Conservation (phyloP, 805 yeast genomes). For the Zygoascus biomembranicola region DNA sequence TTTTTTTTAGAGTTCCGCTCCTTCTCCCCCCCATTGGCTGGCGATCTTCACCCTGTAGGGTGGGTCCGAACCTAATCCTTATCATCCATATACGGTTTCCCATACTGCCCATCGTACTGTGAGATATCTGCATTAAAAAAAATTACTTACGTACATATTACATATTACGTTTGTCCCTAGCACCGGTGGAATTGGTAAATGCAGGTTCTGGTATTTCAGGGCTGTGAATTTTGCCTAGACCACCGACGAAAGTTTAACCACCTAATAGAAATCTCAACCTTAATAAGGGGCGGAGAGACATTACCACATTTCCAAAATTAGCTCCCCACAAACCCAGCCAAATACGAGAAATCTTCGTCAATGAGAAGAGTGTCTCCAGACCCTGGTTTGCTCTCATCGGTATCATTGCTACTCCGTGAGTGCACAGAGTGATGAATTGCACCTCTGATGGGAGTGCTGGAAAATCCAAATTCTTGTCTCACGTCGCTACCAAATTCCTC, state of each 20-base stretch:
- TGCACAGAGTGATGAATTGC: background rate
- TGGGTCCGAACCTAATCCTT: background rate
- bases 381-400: background rate
- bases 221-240: too few species aligned
- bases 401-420: background rate
- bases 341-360: constrained; percentile 27
- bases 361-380: constrained; percentile 12
- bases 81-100: background rate
- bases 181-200: too few species aligned
- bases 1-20: background rate
- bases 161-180: too few species aligned
- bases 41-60: background rate
- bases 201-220: too few species aligned
- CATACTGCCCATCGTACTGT: too few species aligned
- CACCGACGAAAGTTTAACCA: too few species aligned
- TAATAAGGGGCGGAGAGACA: background rate
- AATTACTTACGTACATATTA: too few species aligned
- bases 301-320: background rate
- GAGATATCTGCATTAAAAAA: too few species aligned
- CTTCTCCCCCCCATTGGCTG: background rate
- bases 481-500: background rate
- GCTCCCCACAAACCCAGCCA: constrained; percentile 24
- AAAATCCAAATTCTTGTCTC: background rate
- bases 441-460: background rate
- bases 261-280: too few species aligned